Base-by-base conservation (phyloP, 805 yeast genomes). In the Blastobotrys terrestris region DNA sequence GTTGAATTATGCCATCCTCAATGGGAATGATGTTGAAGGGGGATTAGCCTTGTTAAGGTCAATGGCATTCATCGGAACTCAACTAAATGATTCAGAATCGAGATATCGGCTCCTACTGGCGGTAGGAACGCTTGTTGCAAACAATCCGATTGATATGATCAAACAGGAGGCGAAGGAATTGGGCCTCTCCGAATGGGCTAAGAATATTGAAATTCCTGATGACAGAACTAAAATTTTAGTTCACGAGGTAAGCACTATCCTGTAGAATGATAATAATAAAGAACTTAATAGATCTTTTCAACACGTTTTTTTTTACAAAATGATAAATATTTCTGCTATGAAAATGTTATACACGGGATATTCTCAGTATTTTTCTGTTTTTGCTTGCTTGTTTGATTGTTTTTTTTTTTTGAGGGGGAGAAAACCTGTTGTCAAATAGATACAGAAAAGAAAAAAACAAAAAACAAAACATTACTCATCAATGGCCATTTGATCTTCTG, bases 71-170 rank as follows among this genome's bases (percentile, higher is more conserved):
- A 60, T 70, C 6, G 67, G 69, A 6, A 54, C 58, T 1, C 63
- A 62, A 26, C 51, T 72, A 3, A 60, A 68, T 0, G 77, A 77
- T 40, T 76, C 80, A 41, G 96, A 87, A 66, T 79, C 90, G 1
- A 79, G 81, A 0, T 87, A 87, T 65, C 75, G 96, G 62, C 58
- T 82, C 19, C 57, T 77, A 8, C 72, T 87, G 21, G 82, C 85
- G 0, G 75, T 73, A 53, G 95, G 94, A 2, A 86, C 87, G 46
- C 57, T 82, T 39, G 60, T 76, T 16, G 55, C 59, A 18, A 54
- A 55, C 47, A 50, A 57, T 39, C 49, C 40, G 22, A 31, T 35
- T 19, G 57, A 54, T 35, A 48, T 39, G 15, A 21, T 47, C 50
- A 50, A 46, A 45, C 53, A 46, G 35, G 49, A 48, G 16, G 42